Conservation (phyloP, 2,329 filamentous ascomycete genomes). For the Neonectria sp. region DNA sequence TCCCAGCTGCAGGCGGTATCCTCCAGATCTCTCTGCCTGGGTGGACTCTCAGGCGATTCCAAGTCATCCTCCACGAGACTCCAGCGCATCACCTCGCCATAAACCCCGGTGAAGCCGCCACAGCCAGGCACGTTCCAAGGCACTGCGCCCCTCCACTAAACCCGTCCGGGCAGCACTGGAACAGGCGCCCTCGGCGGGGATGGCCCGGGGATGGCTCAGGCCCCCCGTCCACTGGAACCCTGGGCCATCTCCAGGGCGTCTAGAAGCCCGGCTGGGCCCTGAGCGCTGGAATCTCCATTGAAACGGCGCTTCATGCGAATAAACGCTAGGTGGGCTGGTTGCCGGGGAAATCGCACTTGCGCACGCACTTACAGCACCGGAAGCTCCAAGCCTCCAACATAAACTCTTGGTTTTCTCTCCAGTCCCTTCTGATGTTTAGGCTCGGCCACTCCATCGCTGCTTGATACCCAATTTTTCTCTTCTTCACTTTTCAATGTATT, state of each 20-base stretch:
- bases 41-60: constrained; percentile 14
- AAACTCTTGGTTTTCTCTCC: constrained; percentile 24
- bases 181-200: neutral
- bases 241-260: neutral
- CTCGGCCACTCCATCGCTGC: constrained; percentile 34
- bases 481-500: constrained; percentile 35
- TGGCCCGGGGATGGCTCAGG: neutral
- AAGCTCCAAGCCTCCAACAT: constrained; percentile 11
- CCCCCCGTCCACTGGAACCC: neutral
- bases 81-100: constrained; percentile 2
- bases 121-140: neutral
- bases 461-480: constrained; percentile 34
- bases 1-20: constrained; percentile 5
- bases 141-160: neutral
- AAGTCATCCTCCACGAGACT: constrained; percentile 4
- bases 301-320: neutral
- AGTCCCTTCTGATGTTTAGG: constrained; percentile 27
- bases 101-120: neutral
- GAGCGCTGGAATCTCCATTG: constrained; percentile 3
- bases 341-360: constrained; percentile 33
- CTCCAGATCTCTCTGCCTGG: constrained; percentile 1
- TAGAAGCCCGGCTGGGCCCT: constrained; percentile 1
- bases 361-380: constrained; percentile 15
- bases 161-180: neutral
- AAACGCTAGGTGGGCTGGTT: constrained; percentile 22